These are phyloP conservation scores for Gentiana straminea DNA, from an alignment of 257 asterid genomes.

Conservation along the genomic window DNA sequence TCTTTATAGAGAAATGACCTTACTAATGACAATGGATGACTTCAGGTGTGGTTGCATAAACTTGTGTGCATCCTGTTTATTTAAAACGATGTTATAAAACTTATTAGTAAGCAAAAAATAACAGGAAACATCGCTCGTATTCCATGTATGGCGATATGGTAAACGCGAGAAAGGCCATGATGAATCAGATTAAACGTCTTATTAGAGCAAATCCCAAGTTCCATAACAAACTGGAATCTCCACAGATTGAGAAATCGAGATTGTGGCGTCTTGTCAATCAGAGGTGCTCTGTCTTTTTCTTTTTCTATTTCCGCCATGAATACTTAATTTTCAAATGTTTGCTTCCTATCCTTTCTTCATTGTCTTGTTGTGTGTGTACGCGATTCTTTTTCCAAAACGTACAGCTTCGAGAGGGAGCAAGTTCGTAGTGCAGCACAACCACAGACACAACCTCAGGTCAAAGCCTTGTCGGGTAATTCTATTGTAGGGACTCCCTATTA, in stretches of 20 bases:
- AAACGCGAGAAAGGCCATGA: conserved; percentile 37
- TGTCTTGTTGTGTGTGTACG: no score
- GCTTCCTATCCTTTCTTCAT: not conserved
- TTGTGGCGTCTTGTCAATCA: conserved; percentile 65
- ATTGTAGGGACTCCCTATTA: no score
- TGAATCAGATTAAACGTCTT: conserved; percentile 30
- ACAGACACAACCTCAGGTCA: conserved; percentile 45
- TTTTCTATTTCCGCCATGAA: not conserved
- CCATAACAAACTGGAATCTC: conserved; percentile 33
- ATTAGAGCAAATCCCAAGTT: conserved; percentile 58
- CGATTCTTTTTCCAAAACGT: conserved; percentile 4
- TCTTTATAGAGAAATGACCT: conserved; percentile 49
- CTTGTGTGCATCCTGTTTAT: not conserved
- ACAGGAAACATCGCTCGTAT: conserved; percentile 48
- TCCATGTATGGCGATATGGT: conserved; percentile 42
- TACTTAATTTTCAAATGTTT: not conserved
- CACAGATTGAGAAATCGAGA: conserved; percentile 47
- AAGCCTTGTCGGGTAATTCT: conserved; percentile 11
- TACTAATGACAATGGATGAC: conserved; percentile 49
- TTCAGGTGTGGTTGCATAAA: conserved; percentile 38
- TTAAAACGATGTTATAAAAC: not conserved
- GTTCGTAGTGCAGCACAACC: conserved; percentile 45
- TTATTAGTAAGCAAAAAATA: not conserved
- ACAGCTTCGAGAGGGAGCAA: conserved; percentile 91
- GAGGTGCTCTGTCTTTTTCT: conserved; percentile 29